Base-by-base conservation (phyloP, 2,329 filamentous ascomycete genomes). In the Penicillium verrucosum region DNA sequence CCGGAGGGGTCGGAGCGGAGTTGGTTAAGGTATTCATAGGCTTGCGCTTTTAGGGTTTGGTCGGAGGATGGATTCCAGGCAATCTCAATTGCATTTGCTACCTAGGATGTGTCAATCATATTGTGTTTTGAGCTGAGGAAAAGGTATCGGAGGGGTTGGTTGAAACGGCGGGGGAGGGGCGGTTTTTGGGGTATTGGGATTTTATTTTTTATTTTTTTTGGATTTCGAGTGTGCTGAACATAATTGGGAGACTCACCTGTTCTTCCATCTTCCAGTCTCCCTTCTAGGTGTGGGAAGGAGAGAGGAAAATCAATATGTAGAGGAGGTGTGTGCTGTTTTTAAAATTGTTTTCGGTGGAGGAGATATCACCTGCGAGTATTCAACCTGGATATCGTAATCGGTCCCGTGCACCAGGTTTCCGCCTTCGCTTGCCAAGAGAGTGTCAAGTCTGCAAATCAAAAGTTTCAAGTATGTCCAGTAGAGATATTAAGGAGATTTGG, bases 21-120 rank as follows among this genome's bases (percentile, higher is more conserved):
- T 71, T 92, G 90, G 74, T 82, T 83, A 60, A 87, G 69, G 65
- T 78, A 80, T 44, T 80, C 78, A 62, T 77, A 78, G 54, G 93
- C 92, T 79, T 96, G 92, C 59, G 79, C 77, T 77, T 93, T 92
- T 70, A 95, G 82, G 64, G 81, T 77, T 69, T 84, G 86, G 75
- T 92, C 86, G 68, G 91, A 89, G 68, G 83, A 78, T 58, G 90
- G 90, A 76, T 93, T 88, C 80, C 87, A 94, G 76, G 91, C 90
- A 78, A 97, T 95, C 76, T 94, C 86, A 79, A 97, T 94, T 76
- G 94, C 94, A 79, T 90, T 93, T 79, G 94, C 89, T 75, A 97
- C 87, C 90, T 97, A 56, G 51, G 11, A 56, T 27, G 45, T 62
- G 62, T 69, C 60, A 70, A 58, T 60, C 29, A 56, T 57, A 48